Evolutionary conservation across 257 asterid genomes (phyloP).

Genomic region (Buddleja alternifolia): DNA sequence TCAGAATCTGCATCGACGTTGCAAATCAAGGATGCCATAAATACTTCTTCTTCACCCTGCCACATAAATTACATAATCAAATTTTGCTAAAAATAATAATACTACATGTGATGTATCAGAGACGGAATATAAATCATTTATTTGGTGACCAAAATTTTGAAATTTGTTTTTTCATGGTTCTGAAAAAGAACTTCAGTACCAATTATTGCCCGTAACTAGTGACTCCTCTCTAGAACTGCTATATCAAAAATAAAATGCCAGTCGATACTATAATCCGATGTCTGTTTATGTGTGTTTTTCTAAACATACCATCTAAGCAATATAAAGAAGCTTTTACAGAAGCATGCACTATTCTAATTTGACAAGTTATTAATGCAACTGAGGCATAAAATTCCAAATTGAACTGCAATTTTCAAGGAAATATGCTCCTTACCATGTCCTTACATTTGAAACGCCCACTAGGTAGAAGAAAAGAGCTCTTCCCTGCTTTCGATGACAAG

Average conservation of each 20-base stretch:
- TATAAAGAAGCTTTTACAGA: neutral
- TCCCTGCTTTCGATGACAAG: slow-evolving; percentile 95
- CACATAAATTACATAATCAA: slow-evolving; percentile 21
- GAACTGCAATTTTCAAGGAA: slow-evolving; percentile 12
- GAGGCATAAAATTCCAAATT: slow-evolving; percentile 3
- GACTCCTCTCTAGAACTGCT: neutral
- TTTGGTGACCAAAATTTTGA: neutral
- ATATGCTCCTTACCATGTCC: slow-evolving; percentile 66
- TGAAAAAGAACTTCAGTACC: neutral
- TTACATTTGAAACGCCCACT: slow-evolving; percentile 91
- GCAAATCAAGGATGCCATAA: slow-evolving; percentile 94
- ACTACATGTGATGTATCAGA: slow-evolving; percentile 12
- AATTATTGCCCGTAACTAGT: neutral
- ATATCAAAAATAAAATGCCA: neutral
- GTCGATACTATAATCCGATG: neutral
- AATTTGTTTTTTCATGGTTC: neutral
- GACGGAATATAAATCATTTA: neutral
- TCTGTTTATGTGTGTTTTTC: neutral
- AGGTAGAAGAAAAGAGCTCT: slow-evolving; percentile 75
- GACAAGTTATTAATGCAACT: slow-evolving; percentile 8
- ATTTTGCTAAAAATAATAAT: neutral
- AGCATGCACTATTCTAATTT: neutral
- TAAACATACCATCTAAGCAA: neutral
- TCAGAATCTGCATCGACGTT: slow-evolving; percentile 66
- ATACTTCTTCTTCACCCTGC: slow-evolving; percentile 80